Evolutionary conservation across 768 basidiomycete genomes (phyloP), one percentile per base, ranked within the genome.

Genomic region (Termitomyces sp.): DNA sequence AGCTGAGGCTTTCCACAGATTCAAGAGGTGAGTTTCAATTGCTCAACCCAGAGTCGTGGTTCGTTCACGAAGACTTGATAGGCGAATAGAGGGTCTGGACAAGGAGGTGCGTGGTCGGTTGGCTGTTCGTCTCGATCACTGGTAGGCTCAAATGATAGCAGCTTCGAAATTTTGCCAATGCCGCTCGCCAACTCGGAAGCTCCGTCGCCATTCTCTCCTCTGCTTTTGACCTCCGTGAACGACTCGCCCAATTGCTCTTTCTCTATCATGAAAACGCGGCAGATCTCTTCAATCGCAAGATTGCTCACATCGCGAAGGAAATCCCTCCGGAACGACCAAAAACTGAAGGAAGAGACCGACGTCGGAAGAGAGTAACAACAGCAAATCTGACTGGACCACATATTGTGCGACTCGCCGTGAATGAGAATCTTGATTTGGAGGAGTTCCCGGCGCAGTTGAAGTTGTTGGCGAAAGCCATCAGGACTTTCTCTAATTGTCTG

Each of bases 181-280:
- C 89, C 12, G 82, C 87, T 21, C 83, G 88, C 37, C 89, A 89
- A 65, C 76, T 91, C 0, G 89, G 89, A 25, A 87, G 85, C 55
- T 90, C 87, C 5, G 86, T 89, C 21, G 87, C 86, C 7, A 87
- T 91, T 54, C 76, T 90, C 6, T 87, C 88, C 14, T 89, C 87
- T 12, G 82, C 86, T 0, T 88, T 82, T 68, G 82, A 85, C 63
- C 80, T 91, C 32, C 84, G 89, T 2, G 82, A 85, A 59, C 81
- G 87, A 7, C 75, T 90, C 19, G 81, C 84, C 3, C 85, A 86
- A 61, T 76, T 91, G 8, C 76, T 87, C 8, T 85, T 81, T 66
- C 78, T 91, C 14, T 89, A 89, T 69, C 84, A 82, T 41, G 83
- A 87, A 69, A 91, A 90, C 63, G 87, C 87, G 1, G 85, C 87